Base-by-base conservation (phyloP, 2,329 filamentous ascomycete species). In the Curvularia spicifera region DNA sequence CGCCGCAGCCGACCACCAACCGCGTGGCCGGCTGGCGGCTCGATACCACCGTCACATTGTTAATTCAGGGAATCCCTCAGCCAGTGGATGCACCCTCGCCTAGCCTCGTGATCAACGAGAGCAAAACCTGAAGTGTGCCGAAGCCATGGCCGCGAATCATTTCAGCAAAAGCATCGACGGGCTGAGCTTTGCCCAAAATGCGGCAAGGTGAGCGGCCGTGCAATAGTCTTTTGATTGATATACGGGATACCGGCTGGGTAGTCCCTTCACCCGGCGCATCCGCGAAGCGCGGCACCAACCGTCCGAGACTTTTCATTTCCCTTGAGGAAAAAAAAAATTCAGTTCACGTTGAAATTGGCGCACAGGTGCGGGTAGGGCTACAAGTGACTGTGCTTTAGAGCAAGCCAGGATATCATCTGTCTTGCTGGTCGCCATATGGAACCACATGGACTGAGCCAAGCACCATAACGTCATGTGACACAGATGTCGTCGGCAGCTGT, bases 171-270 rank as follows among this genome's bases (percentile, higher is more conserved):
- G 42, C 56, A 48, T 51, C 45, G 39, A 55, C 51, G 51, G 46
- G 46, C 49, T 47, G 46, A 40, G 48, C 47, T 43, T 60, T 50
- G 54, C 52, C 51, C 56, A 52, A 45, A 31, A 49, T 50, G 40
- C 24, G 46, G 26, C 42, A 26, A 28, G n/a, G 10, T 9, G 20
- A 55, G 51, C 50, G 53, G 65, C 57, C 59, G 64, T 61, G 65
- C 67, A 66, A 63, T 64, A 51, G 18, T 18, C 18, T 40, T 57
- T 70, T 71, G 65, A 70, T 72, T 72, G 65, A 69, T 49, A 60
- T 63, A 57, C 51, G 59, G 57, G 26, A 61, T 37, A 50, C 45
- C 63, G 63, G 60, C 53, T 57, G 52, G 37, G 39, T 64, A 57
- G 63, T 70, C 71, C 70, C 62, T 70, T 67, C 63, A 65, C 62